Evolutionary conservation across 2,329 filamentous ascomycete genomes (phyloP), one percentile per base, ranked within the genome.

Genomic region (Alternaria triticimaculans): DNA sequence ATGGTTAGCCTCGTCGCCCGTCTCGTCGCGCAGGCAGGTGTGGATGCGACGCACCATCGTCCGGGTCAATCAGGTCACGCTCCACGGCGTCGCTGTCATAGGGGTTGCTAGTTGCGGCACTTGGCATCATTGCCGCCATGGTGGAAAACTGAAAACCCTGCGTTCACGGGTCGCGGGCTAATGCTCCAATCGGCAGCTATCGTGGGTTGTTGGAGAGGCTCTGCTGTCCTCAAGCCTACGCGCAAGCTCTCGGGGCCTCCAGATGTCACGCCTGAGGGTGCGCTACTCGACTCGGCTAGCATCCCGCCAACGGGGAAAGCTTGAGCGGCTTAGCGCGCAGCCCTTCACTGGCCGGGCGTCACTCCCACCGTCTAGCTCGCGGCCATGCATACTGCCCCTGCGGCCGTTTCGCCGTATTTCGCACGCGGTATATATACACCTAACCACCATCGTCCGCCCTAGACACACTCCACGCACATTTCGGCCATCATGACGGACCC

Each of bases 51-150:
- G 63, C 77, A 85, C 84, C 83, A 78, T 85, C 84, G 72, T 86
- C 84, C 20, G 84, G 83, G 72, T 86, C 84, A 56, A 86, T 85
- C 65, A 85, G 80, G 74, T 85, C 84, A 70, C 83, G 82, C 69
- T 84, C 83, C 45, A 83, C 76, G 20, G 80, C 78, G 60, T 84
- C 81, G 67, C 79, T 76, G 69, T 85, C 82, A 72, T 84, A 84
- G 55, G 77, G 77, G 50, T 78, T 76, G 73, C 79, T 80, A 65
- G 71, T 77, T 46, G 77, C 74, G 60, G 79, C 75, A 64, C 80
- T 80, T 56, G 81, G 80, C 79, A 83, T 80, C 80, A 83, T 83
- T 63, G 80, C 81, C 66, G 81, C 81, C 81, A 83, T 84, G 66
- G 60, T 69, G 68, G 63, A 68, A 64, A 65, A 56, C 65, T 68